Percentiles rank a stretch among this genome's conserved stretches.
These are phyloP conservation scores for Fraxinus excelsior DNA, from an alignment of 257 asterid species.

Conservation along the genomic window DNA sequence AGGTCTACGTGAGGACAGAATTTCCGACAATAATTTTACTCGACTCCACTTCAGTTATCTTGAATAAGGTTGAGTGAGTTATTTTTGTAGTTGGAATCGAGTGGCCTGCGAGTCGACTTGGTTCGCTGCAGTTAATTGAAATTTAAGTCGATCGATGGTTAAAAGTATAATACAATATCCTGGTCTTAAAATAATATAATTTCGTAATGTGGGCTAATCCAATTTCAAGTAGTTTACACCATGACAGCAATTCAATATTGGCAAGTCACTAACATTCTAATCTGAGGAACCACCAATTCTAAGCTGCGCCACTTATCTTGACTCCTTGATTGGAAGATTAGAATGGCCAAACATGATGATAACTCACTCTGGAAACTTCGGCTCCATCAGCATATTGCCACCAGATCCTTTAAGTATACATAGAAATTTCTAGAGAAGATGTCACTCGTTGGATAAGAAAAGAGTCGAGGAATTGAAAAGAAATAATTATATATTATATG, in stretches of 20 bases:
- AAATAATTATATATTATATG: background rate
- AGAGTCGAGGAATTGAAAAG: background rate
- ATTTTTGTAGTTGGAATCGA: too few species aligned
- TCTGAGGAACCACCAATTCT: too few species aligned
- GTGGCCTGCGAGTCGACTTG: too few species aligned
- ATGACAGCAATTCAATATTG: background rate
- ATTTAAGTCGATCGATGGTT: too few species aligned
- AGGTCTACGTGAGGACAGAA: too few species aligned
- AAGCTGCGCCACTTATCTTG: constrained; percentile 21
- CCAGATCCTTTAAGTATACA: background rate
- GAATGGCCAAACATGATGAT: background rate
- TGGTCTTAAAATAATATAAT: background rate
- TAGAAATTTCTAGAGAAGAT: background rate
- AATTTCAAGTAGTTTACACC: background rate
- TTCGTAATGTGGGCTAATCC: background rate
- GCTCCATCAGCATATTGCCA: background rate
- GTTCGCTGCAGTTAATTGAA: too few species aligned
- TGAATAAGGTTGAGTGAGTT: too few species aligned
- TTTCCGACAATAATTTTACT: too few species aligned
- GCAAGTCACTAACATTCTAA: constrained; percentile 18
- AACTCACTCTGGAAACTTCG: constrained; percentile 21
- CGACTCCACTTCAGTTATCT: too few species aligned
- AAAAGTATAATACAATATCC: background rate
- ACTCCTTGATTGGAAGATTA: constrained; percentile 19
- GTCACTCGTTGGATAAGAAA: background rate